Conservation (phyloP, 257 asterid species). For the Mitragyna speciosa region DNA sequence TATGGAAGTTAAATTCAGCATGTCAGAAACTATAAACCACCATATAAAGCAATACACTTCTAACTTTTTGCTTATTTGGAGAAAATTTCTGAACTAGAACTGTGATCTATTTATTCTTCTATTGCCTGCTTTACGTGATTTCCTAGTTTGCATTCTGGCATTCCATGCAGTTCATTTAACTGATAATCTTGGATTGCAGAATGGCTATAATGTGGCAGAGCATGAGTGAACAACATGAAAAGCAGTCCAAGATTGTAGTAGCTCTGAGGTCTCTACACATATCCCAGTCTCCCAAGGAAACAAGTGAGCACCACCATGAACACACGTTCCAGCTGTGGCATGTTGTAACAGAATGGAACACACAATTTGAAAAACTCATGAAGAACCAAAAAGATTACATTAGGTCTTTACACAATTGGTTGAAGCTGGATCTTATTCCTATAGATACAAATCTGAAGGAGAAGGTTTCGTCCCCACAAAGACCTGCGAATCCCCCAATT, state of each 20-base stretch:
- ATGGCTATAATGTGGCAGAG: constrained; percentile 96
- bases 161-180: background rate
- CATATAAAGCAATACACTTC: background rate
- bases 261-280: constrained; percentile 55
- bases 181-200: constrained; percentile 39
- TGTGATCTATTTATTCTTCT: background rate
- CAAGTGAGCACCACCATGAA: constrained; percentile 83
- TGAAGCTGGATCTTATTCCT: constrained; percentile 77
- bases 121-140: background rate
- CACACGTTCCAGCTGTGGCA: constrained; percentile 75
- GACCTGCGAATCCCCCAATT: constrained; percentile 69
- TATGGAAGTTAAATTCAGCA: background rate
- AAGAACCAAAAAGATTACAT: constrained; percentile 69
- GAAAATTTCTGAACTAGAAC: background rate
- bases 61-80: background rate
- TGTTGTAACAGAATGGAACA: constrained; percentile 76
- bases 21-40: background rate
- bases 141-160: background rate
- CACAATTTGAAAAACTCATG: constrained; percentile 67
- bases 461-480: constrained; percentile 72
- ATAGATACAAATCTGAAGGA: constrained; percentile 81
- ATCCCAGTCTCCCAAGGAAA: constrained; percentile 76
- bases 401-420: constrained; percentile 64
- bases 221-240: constrained; percentile 65
- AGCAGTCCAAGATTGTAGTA: constrained; percentile 57